Percentiles rank a stretch among this genome's conserved stretches.
Evolutionary conservation across 2,329 filamentous ascomycete genomes (phyloP).

Genomic region (Claviceps monticola): DNA sequence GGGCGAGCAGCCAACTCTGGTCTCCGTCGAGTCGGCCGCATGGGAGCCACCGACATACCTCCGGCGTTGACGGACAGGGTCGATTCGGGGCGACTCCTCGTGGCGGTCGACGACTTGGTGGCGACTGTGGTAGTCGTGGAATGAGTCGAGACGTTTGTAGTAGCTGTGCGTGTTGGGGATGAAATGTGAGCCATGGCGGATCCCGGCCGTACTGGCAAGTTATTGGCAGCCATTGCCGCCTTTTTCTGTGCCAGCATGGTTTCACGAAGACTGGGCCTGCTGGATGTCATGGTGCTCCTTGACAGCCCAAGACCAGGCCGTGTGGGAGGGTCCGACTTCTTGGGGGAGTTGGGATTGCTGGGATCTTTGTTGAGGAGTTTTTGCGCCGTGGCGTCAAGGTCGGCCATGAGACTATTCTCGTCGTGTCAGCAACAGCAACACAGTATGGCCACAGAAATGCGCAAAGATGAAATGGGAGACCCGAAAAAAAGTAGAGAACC

Average conservation of each 20-base stretch:
- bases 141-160: constrained; percentile 18
- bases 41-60: constrained; percentile 49
- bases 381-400: constrained; percentile 65
- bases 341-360: constrained; percentile 61
- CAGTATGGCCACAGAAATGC: too few species aligned
- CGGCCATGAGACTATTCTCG: constrained; percentile 53
- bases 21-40: constrained; percentile 44
- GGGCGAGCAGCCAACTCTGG: constrained; percentile 45
- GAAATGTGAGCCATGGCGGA: constrained; percentile 52
- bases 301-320: constrained; percentile 48
- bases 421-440: constrained; percentile 10
- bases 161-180: constrained; percentile 27
- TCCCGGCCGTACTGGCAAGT: constrained; percentile 42
- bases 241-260: constrained; percentile 74
- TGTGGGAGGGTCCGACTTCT: constrained; percentile 30
- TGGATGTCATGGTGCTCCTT: constrained; percentile 43
- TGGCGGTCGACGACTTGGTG: constrained; percentile 19
- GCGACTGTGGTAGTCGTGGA: constrained; percentile 9
- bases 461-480: background rate
- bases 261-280: constrained; percentile 62
- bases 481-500: background rate
- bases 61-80: constrained; percentile 34
- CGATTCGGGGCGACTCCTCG: constrained; percentile 28
- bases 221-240: constrained; percentile 33
- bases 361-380: constrained; percentile 70